These are phyloP conservation scores for Arthrobotrys pseudoclavata DNA, from an alignment of 2,329 filamentous ascomycete genomes.

Conservation along the genomic window DNA sequence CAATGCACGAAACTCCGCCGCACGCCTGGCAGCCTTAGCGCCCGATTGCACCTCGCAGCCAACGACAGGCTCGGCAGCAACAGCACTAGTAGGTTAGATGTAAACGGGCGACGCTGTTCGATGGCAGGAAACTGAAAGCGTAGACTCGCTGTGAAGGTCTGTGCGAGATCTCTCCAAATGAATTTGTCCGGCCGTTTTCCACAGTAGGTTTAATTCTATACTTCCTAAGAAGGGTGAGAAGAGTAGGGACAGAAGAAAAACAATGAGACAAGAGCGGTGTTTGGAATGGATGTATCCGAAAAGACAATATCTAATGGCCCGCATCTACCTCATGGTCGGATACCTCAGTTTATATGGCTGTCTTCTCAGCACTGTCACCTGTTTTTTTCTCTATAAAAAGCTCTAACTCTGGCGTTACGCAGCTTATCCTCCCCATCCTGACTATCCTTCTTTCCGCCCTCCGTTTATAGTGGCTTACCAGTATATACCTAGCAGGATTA, in stretches of 20 bases:
- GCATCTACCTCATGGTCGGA: slow-evolving; percentile 10
- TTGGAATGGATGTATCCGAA: slow-evolving; percentile 8
- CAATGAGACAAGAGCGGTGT: not conserved
- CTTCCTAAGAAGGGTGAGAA: not conserved
- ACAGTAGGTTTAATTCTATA: slow-evolving; percentile 14
- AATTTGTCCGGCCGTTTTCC: not conserved
- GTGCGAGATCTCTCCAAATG: slow-evolving; percentile 38
- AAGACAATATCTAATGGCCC: slow-evolving; percentile 1
- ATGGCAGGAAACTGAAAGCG: slow-evolving; percentile 24
- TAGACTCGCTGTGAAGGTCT: slow-evolving; percentile 44
- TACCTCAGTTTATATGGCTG: slow-evolving; percentile 21
- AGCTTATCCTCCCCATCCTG: slow-evolving; percentile 31
- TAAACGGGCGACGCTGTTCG: not conserved
- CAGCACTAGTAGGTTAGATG: slow-evolving; percentile 12
- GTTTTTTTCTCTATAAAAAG: slow-evolving; percentile 27
- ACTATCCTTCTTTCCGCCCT: slow-evolving; percentile 44
- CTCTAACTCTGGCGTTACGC: slow-evolving; percentile 21
- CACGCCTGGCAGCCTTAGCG: slow-evolving; percentile 27
- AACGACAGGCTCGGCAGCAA: slow-evolving; percentile 6
- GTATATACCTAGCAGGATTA: slow-evolving; percentile 52
- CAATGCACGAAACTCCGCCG: slow-evolving; percentile 18
- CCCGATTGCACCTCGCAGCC: slow-evolving; percentile 13
- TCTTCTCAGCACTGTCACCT: slow-evolving; percentile 8
- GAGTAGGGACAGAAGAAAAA: not conserved
- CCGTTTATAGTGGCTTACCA: slow-evolving; percentile 54